These are phyloP conservation scores for Corymbia calophylla DNA, from an alignment of 441 rosid genomes.

Conservation along the genomic window DNA sequence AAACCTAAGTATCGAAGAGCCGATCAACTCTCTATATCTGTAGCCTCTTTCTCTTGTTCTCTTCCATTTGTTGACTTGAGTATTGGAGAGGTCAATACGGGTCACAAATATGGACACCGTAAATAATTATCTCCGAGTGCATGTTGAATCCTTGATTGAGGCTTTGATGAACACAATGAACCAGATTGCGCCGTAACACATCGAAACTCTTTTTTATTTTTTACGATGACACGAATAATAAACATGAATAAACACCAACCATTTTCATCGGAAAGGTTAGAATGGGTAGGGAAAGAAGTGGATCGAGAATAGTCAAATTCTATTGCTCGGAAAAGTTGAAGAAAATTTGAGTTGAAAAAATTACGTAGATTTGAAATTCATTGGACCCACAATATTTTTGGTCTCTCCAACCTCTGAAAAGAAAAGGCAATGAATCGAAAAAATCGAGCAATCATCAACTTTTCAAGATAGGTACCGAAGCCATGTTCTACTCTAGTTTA, in stretches of 20 bases:
- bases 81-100: not conserved
- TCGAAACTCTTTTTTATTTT: not conserved
- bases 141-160: not conserved
- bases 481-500: not conserved
- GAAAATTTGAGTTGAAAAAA: not conserved
- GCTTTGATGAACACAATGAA: not conserved
- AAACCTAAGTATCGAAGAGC: not conserved
- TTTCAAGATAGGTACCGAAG: not conserved
- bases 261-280: not conserved
- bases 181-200: not conserved
- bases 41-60: not conserved
- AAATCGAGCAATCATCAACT: not conserved
- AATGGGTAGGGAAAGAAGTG: not conserved
- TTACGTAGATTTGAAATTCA: not conserved
- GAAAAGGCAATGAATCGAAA: not conserved
- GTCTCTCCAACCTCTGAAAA: not conserved
- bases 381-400: not conserved
- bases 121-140: not conserved
- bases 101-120: rapidly evolving
- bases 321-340: not conserved
- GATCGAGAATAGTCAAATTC: not conserved
- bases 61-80: not conserved
- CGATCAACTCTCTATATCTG: not conserved
- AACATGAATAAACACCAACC: not conserved
- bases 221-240: not conserved